Base-by-base conservation (phyloP, 1,139 yeast genomes). In the Kazachstania sp. region DNA sequence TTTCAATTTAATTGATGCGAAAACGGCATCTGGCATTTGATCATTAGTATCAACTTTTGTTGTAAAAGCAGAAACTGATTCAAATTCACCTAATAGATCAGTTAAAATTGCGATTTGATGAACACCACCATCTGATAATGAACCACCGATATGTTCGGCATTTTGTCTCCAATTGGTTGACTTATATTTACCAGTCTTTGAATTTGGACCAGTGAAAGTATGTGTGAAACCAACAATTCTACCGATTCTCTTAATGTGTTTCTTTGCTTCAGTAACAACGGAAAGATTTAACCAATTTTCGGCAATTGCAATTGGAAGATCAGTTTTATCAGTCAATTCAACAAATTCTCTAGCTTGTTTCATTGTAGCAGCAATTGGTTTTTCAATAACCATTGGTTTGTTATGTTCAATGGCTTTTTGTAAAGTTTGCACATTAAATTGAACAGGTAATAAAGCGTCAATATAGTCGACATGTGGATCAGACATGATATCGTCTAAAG, bases 71-170 rank as follows among this genome's bases (percentile, higher is more conserved):
- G 84, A 74, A 32, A 87, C 77, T 3, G 81, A 68, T 47, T 75
- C 79, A 23, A 86, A 83, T 31, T 74, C 72, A 43, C 97, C 96
- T 51, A 88, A 72, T 13, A 86, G 79, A 52, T 79, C 87, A 8
- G 95, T 86, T 57, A 88, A 74, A 41, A 86, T 70, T 2, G 95
- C 95, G 65, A 88, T 71, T 67, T 88, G 96, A 68, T 88, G 97
- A 13, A 88, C 97, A 63, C 97, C 97, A 58, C 96, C 96, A 62
- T 88, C 97, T 54, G 92, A 81, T 57, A 88, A 72, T 66, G 74
- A 87, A 0, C 97, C 97, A 49, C 97, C 97, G 54, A 87, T 77
- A 62, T 88, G 97, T 65, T 86, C 83, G 32, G 97, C 97, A 49
- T 81, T 74, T 63, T 75, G 77, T 73, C 97, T 81, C 97, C 97